phyloP scores from a whole-genome alignment of 2,329 filamentous ascomycete species.

The Tolypocladium ophioglossoides region DNA sequence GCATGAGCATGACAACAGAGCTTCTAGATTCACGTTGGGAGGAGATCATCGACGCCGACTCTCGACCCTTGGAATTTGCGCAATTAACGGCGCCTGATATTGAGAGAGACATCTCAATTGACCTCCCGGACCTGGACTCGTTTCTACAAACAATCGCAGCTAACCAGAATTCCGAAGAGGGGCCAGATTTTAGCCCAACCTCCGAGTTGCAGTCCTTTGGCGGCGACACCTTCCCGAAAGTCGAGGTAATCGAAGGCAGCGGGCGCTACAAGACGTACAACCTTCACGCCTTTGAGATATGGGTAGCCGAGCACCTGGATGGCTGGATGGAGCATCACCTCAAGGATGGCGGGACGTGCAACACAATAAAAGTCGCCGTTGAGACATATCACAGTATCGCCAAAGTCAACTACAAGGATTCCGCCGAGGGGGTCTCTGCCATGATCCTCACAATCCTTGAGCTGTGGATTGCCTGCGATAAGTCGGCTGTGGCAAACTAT shows the following conservation, averaged over 20 bases:
- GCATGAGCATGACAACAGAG: background rate
- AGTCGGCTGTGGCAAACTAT: slow-evolving; percentile 24
- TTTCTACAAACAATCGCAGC: background rate
- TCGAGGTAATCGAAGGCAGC: background rate
- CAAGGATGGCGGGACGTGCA: slow-evolving; percentile 13
- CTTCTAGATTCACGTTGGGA: background rate
- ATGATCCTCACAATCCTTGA: slow-evolving; percentile 46
- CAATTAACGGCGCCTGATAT: background rate
- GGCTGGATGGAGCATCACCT: slow-evolving; percentile 22
- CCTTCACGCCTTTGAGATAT: slow-evolving; percentile 33
- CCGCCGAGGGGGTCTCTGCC: slow-evolving; percentile 35
- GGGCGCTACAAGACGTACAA: background rate
- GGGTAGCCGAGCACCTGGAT: slow-evolving; percentile 31
- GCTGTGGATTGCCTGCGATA: slow-evolving; percentile 48
- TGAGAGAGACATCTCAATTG: background rate
- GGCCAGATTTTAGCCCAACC: background rate
- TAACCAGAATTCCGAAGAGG: background rate
- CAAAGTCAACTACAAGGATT: slow-evolving; percentile 18
- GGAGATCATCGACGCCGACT: background rate
- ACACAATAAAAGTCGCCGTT: slow-evolving; percentile 18
- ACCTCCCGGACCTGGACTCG: background rate
- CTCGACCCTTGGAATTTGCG: background rate
- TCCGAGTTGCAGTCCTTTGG: background rate
- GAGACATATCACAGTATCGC: slow-evolving; percentile 21
- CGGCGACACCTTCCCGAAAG: background rate